Base-by-base conservation (phyloP, 2,329 filamentous ascomycete genomes). In the Beauveria australis region DNA sequence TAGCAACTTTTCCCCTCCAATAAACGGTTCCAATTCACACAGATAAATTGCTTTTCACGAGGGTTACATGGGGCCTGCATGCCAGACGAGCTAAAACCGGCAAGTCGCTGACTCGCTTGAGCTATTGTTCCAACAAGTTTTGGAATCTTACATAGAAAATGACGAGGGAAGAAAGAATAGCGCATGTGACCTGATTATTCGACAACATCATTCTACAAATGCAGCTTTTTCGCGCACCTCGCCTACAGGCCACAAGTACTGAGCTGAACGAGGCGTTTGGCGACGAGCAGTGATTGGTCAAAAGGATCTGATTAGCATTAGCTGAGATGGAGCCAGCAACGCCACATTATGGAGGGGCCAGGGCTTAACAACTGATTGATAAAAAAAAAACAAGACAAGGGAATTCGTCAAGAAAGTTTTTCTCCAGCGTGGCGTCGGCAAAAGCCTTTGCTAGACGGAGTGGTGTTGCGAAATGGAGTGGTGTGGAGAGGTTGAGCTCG, bases 271-370 rank as follows among this genome's bases (percentile, higher is more conserved):
- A 53, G 56, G 57, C 57, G 57, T 53, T 37, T 37, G 26, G 37
- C 5, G 40, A 16, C 37, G 37, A 43, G n/a, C 48, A 24, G 48
- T 40, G 40, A 59, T 59, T 59, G 57, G 57, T 18, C 41, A 41
- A 6, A n/a, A 40, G 26, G 57, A 59, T 59, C 57, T 59, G 57
- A 59, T 59, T 59, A 59, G 48, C 57, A 59, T 16, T 47, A 48
- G n/a, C 48, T 28, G 33, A 28, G 24, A 41, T 40, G 44, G 46
- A 12, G 55, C 7, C 37, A 28, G 28, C 22, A 44, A 47, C 46
- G 55, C 55, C 55, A 51, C 55, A 7, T 37, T 37, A 37, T 37
- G 33, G 33, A 37, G 12, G 33, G 33, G 33, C 33, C 12, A 37
- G 12, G 33, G 33, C 12, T 37, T 14, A 53, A n/a, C 18, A 5